Base-by-base conservation (phyloP, 2,329 filamentous ascomycete genomes). In the Colletotrichum tabaci region DNA sequence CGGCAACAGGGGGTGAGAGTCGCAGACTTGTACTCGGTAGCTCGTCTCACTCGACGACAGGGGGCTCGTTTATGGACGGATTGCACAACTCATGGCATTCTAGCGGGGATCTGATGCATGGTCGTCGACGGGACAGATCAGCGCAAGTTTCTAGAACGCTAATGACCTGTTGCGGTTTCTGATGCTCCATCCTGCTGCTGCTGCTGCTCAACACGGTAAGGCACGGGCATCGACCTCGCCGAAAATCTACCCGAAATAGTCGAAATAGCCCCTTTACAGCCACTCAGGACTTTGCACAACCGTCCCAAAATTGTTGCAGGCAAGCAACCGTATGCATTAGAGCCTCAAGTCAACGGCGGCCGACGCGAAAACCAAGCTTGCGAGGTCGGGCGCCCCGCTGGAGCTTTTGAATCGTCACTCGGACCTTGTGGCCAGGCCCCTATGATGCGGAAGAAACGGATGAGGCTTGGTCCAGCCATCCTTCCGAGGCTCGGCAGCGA, bases 41-140 rank as follows among this genome's bases (percentile, higher is more conserved):
- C 63, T 57, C 30, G 67, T 30, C 46, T 61, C 49, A 42, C 15
- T 60, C 46, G 68, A 52, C 40, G 68, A 52, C 50, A 40, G 23
- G 61, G 66, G 23, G 23, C n/a, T 61, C 61, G 61, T 58, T 66
- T 70, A 62, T 66, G 62, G 55, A 56, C 38, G 67, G 62, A 56
- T 55, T 66, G 67, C 67, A 56, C 62, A 70, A 70, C 62, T 70
- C 49, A 55, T 61, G 61, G 62, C 62, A 60, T 66, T 70, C 40
- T 46, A 55, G 53, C 61, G 61, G 55, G 61, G 53, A 66, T 60
- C 53, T 23, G 53, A 69, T 60, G 47, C 35, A 47, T 38, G 46
- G 23, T 21, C 26, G 30, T 66, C 55, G 42, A 30, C 55, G n/a
- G 55, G 44, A 40, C 53, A 61, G 67, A 66, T 61, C 67, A 60